phyloP scores from a whole-genome alignment of 2,329 filamentous ascomycete species.

The Neospermospora avenae region DNA sequence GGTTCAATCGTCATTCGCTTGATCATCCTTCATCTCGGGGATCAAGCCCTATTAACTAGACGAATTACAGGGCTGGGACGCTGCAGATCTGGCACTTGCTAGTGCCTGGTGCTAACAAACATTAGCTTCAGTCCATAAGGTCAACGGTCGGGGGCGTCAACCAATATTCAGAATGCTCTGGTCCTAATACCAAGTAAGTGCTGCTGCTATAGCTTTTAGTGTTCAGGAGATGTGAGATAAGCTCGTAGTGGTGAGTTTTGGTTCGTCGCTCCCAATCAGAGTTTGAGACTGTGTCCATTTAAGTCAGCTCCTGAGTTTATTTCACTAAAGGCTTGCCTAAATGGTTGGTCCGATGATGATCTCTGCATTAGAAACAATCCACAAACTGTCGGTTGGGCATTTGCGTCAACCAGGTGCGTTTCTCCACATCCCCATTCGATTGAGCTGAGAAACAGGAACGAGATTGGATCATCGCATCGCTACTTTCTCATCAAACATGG shows the following conservation, averaged over 20 bases:
- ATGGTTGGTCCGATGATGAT: neutral
- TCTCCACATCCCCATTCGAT: neutral
- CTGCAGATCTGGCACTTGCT: neutral
- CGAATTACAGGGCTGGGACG: neutral
- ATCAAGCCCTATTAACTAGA: neutral
- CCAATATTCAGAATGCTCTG: neutral
- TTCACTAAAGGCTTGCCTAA: neutral
- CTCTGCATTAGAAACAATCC: neutral
- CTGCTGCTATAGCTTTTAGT: neutral
- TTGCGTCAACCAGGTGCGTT: neutral
- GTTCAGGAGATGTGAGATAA: neutral
- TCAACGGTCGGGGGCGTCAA: constrained; percentile 4
- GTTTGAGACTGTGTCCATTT: neutral
- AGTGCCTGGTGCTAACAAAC: neutral
- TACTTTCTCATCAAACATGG: too few relatives aligned
- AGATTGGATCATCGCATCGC: too few relatives aligned
- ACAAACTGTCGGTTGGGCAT: neutral
- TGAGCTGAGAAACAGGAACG: too few relatives aligned
- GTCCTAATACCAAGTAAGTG: neutral
- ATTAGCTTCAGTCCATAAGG: neutral
- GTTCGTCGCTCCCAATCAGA: neutral
- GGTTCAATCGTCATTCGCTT: neutral
- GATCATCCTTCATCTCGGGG: neutral
- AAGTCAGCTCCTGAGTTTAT: neutral
- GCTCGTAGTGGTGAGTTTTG: neutral